These are phyloP conservation scores for Lactarius sp. DNA, from an alignment of 768 basidiomycete genomes.

Conservation along the genomic window DNA sequence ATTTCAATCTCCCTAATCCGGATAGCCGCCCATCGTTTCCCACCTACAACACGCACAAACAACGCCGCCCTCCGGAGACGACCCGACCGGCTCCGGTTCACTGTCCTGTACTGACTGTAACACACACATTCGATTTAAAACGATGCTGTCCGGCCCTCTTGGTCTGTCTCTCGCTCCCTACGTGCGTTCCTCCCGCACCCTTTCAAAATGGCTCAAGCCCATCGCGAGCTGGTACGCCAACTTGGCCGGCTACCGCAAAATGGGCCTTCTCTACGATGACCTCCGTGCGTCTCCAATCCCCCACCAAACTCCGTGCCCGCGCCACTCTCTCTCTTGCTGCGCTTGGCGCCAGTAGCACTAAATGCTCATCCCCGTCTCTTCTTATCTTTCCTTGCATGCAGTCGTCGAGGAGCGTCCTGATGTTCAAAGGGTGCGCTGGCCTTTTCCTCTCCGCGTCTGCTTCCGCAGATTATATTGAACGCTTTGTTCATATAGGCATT, in stretches of 20 bases:
- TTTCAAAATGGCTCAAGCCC: conserved; percentile 67
- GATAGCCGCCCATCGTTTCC: conserved; percentile 17
- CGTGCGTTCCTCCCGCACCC: conserved; percentile 61
- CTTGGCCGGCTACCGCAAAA: conserved; percentile 74
- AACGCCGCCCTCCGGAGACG: conserved; percentile 7
- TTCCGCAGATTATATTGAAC: not conserved
- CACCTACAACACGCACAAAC: conserved; percentile 40
- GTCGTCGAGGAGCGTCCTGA: conserved; percentile 74
- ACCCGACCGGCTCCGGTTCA: conserved; percentile 6
- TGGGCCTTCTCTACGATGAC: conserved; percentile 94
- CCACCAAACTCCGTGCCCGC: conserved; percentile 10
- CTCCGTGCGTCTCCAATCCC: conserved; percentile 57
- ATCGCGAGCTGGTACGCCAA: conserved; percentile 80
- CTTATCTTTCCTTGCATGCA: conserved; percentile 27
- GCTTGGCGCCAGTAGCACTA: not conserved
- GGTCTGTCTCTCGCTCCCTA: conserved; percentile 73
- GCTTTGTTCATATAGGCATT: conserved; percentile 58
- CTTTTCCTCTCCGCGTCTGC: not conserved
- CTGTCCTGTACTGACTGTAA: conserved; percentile 2
- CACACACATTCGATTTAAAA: conserved; percentile 12
- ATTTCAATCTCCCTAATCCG: conserved; percentile 19
- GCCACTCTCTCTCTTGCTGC: conserved; percentile 16
- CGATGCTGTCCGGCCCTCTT: conserved; percentile 53
- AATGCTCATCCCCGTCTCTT: conserved; percentile 17
- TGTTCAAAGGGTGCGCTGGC: conserved; percentile 67